These are phyloP conservation scores for Cyclanthera cordifolia DNA, from an alignment of 306 rosid species.

Conservation along the genomic window DNA sequence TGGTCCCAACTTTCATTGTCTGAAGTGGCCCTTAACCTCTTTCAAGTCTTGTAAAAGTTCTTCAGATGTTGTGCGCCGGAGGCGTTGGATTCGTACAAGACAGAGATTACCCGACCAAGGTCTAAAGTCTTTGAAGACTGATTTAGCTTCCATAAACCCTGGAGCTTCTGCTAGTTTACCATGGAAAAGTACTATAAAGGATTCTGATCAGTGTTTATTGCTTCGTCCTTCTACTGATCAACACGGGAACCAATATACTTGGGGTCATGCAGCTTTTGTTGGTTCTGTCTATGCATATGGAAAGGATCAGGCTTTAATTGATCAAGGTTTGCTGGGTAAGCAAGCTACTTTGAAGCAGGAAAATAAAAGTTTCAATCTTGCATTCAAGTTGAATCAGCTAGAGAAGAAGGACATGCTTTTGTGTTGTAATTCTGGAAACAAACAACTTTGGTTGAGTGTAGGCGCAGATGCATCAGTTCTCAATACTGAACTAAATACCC, in stretches of 20 bases:
- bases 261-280: conserved; percentile 51
- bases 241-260: conserved; percentile 43
- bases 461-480: conserved; percentile 90
- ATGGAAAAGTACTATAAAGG: conserved; percentile 70
- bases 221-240: conserved; percentile 54
- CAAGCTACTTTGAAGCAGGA: conserved; percentile 29
- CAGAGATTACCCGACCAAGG: conserved; percentile 28
- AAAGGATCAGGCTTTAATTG: conserved; percentile 53
- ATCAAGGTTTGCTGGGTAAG: conserved; percentile 44
- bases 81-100: conserved; percentile 64
- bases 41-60: conserved; percentile 43
- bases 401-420: conserved; percentile 83
- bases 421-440: conserved; percentile 51
- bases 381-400: conserved; percentile 69
- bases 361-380: conserved; percentile 30
- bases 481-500: conserved; percentile 78
- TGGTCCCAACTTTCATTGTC: conserved; percentile 38
- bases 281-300: conserved; percentile 65
- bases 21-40: conserved; percentile 62
- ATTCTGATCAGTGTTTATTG: conserved; percentile 59
- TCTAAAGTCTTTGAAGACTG: conserved; percentile 27
- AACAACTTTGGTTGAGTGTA: conserved; percentile 69
- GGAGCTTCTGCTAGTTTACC: conserved; percentile 61
- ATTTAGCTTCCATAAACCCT: conserved; percentile 37
- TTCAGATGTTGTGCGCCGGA: conserved; percentile 53